Evolutionary conservation across 169 alveolate genomes (phyloP).

Genomic region (Plasmodium falciparum): DNA sequence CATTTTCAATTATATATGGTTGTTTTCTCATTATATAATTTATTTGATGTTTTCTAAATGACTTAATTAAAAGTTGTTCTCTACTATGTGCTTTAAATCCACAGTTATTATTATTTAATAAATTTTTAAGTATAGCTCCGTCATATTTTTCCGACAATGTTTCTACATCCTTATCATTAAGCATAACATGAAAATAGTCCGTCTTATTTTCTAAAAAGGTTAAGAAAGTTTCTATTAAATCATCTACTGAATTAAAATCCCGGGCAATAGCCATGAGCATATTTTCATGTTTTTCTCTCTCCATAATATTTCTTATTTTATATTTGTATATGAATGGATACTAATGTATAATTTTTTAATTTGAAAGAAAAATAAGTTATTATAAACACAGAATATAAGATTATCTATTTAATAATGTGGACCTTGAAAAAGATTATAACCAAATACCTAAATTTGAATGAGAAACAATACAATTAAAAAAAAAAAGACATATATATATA

Average conservation of each 20-base stretch:
- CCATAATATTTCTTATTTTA: slow-evolving; percentile 32
- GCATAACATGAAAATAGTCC: slow-evolving; percentile 66
- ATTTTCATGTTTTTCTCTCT: slow-evolving; percentile 57
- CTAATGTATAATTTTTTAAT: too few relatives aligned
- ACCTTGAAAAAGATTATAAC: too few relatives aligned
- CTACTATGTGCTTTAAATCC: slow-evolving; percentile 68
- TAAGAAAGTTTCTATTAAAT: slow-evolving; percentile 64
- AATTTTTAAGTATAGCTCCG: slow-evolving; percentile 33
- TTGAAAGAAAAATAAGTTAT: too few relatives aligned
- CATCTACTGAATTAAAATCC: slow-evolving; percentile 56
- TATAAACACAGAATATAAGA: too few relatives aligned
- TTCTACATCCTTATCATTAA: slow-evolving; percentile 52
- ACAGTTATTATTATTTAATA: slow-evolving; percentile 63
- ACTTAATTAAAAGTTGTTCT: slow-evolving; percentile 37
- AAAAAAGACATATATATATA: too few relatives aligned
- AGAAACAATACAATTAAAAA: too few relatives aligned
- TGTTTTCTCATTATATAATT: slow-evolving; percentile 64
- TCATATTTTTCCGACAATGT: slow-evolving; percentile 54
- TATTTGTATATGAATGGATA: too few relatives aligned
- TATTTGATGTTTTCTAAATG: slow-evolving; percentile 70
- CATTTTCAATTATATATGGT: slow-evolving; percentile 69
- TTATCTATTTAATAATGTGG: too few relatives aligned
- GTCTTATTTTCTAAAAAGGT: slow-evolving; percentile 59
- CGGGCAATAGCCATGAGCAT: slow-evolving; percentile 73
- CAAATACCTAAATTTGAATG: too few relatives aligned